These are phyloP conservation scores for Coemansia sp. DNA, from an alignment of 192 early-diverging fungal genomes.

Conservation along the genomic window DNA sequence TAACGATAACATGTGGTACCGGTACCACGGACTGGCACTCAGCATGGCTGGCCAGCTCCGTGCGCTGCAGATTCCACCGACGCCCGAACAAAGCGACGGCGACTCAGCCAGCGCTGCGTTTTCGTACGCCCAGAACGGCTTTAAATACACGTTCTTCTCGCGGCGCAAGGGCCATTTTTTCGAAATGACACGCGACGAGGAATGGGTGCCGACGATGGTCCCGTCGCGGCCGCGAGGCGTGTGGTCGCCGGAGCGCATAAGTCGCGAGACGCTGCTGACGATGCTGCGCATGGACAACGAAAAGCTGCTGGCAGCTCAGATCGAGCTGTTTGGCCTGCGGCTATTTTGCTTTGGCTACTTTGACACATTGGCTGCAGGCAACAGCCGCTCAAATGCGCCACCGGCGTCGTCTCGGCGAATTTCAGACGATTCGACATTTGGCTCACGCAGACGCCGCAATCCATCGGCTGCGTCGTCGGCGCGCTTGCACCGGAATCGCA, in stretches of 20 bases:
- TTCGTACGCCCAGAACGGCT: constrained; percentile 41
- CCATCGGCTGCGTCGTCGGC: background rate
- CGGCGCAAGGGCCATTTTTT: constrained; percentile 48
- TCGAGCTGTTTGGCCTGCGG: constrained; percentile 50
- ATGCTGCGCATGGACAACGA: constrained; percentile 23
- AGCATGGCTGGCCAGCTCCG: background rate
- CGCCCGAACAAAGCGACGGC: constrained; percentile 9
- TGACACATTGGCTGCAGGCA: constrained; percentile 15
- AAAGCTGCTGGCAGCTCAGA: constrained; percentile 43
- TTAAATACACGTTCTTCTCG: constrained; percentile 41
- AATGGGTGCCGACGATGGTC: constrained; percentile 43
- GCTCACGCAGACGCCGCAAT: background rate
- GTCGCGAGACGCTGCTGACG: constrained; percentile 15
- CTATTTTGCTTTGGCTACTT: constrained; percentile 44
- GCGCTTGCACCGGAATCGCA: constrained; percentile 20
- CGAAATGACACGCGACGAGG: constrained; percentile 45
- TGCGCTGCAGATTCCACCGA: constrained; percentile 3
- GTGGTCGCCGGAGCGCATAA: constrained; percentile 18
- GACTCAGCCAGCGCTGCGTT: constrained; percentile 25
- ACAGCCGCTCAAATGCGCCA: background rate
- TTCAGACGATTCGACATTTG: constrained; percentile 10
- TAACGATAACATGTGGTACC: constrained; percentile 40
- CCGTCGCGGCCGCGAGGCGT: constrained; percentile 24
- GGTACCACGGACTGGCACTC: constrained; percentile 16
- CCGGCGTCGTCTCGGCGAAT: constrained; percentile 2